phyloP scores from a whole-genome alignment of 352 stramenopile genomes.

The Pythium scleroteichum region DNA sequence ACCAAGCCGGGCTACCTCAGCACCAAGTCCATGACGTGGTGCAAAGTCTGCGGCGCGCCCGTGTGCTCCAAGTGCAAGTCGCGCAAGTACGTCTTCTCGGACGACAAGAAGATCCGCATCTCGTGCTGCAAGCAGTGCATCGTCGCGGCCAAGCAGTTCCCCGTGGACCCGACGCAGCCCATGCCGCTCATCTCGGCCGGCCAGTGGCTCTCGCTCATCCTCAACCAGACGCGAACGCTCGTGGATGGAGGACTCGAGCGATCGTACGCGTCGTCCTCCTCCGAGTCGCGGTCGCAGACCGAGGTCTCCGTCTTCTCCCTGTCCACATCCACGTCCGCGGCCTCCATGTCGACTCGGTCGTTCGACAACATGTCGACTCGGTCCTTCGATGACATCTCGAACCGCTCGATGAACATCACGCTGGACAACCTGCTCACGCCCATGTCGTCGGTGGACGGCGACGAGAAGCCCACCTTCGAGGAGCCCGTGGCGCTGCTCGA shows the following conservation, averaged over 20 bases:
- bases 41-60: constrained; percentile 26
- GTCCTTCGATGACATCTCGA: constrained; percentile 9
- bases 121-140: constrained; percentile 35
- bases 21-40: constrained; percentile 31
- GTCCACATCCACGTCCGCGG: constrained; percentile 1
- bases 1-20: constrained; percentile 17
- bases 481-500: constrained; percentile 22
- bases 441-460: constrained; percentile 8
- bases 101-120: constrained; percentile 25
- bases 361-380: constrained; percentile 9
- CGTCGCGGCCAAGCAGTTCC: constrained; percentile 19
- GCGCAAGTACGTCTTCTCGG: constrained; percentile 21
- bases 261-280: constrained; percentile 4
- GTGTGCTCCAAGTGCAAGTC: constrained; percentile 32
- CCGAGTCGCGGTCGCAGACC: constrained; percentile 5
- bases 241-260: not conserved
- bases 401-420: no score
- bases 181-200: constrained; percentile 19
- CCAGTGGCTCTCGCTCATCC: constrained; percentile 18
- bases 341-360: constrained; percentile 4
- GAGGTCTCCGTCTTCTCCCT: constrained; percentile 7
- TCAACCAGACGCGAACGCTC: not conserved
- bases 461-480: constrained; percentile 1
- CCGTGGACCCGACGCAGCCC: constrained; percentile 12
- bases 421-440: constrained; percentile 18